phyloP scores from a whole-genome alignment of 2,329 filamentous ascomycete species.

The Penicillium aurantiogriseum region DNA sequence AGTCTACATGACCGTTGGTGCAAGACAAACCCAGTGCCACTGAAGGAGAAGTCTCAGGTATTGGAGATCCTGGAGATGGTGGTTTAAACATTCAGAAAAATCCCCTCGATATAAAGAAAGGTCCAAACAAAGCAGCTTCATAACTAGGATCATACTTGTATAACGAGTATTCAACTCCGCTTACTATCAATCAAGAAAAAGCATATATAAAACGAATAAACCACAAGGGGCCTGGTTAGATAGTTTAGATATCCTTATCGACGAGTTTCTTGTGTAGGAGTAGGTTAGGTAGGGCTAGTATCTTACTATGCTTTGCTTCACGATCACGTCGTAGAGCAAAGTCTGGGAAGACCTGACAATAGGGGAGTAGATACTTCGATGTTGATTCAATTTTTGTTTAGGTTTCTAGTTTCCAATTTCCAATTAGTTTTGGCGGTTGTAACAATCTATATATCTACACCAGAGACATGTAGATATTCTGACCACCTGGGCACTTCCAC shows the following conservation, averaged over 20 bases:
- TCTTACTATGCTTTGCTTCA: neutral
- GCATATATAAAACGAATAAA: neutral
- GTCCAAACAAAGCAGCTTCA: neutral
- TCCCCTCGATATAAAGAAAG: neutral
- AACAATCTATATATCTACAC: neutral
- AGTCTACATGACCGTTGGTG: constrained; percentile 25
- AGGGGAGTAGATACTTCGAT: neutral
- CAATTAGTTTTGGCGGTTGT: neutral
- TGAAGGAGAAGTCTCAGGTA: constrained; percentile 22
- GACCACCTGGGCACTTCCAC: neutral
- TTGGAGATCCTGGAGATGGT: constrained; percentile 27
- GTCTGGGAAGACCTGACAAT: too few species aligned
- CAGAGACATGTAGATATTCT: neutral
- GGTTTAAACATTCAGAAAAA: constrained; percentile 6
- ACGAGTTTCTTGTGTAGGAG: neutral
- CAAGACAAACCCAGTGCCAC: constrained; percentile 20
- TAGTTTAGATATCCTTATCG: neutral
- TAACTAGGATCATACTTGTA: neutral
- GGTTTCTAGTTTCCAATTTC: neutral
- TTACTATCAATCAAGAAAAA: neutral
- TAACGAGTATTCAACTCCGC: neutral
- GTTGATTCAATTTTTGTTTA: neutral
- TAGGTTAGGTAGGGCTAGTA: neutral
- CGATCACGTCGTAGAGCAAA: fast-evolving
- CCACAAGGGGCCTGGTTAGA: neutral